Conservation (phyloP, 768 basidiomycete genomes). For the Termitomyces sp. region DNA sequence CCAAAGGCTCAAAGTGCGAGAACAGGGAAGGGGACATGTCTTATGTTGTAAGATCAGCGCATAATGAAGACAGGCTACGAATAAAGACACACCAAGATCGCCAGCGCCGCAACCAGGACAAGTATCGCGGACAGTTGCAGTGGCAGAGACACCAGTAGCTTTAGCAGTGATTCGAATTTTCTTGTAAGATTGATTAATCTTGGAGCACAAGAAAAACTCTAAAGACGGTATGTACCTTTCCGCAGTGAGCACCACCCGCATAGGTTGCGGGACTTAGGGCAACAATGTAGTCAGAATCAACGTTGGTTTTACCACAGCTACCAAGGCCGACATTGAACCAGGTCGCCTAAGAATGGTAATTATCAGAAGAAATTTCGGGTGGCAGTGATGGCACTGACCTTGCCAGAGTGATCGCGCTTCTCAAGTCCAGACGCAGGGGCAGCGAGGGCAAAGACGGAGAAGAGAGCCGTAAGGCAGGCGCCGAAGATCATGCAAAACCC, state of each 20-base stretch:
- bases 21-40: slow-evolving; percentile 20
- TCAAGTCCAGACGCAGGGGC: slow-evolving; percentile 5
- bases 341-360: slow-evolving; percentile 9
- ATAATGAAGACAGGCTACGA: background rate
- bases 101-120: slow-evolving; percentile 15
- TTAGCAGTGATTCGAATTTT: slow-evolving; percentile 12
- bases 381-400: slow-evolving; percentile 3
- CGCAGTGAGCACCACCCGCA: slow-evolving; percentile 15
- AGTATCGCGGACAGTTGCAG: slow-evolving; percentile 17
- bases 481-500: slow-evolving; percentile 8
- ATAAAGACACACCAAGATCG: slow-evolving; percentile 15
- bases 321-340: slow-evolving; percentile 20
- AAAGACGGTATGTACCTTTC: slow-evolving; percentile 9
- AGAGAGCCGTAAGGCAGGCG: slow-evolving; percentile 4
- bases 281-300: slow-evolving; percentile 19
- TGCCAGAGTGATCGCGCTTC: slow-evolving; percentile 10
- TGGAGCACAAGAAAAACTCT: background rate
- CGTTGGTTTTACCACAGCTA: slow-evolving; percentile 16
- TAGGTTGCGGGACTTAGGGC: slow-evolving; percentile 15
- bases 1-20: slow-evolving; percentile 12
- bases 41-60: slow-evolving; percentile 1
- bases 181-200: slow-evolving; percentile 1
- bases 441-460: slow-evolving; percentile 7
- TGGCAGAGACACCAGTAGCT: slow-evolving; percentile 10
- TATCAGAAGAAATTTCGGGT: background rate